Conservation (phyloP, 2,329 filamentous ascomycete genomes). For the Amauroascus niger region DNA sequence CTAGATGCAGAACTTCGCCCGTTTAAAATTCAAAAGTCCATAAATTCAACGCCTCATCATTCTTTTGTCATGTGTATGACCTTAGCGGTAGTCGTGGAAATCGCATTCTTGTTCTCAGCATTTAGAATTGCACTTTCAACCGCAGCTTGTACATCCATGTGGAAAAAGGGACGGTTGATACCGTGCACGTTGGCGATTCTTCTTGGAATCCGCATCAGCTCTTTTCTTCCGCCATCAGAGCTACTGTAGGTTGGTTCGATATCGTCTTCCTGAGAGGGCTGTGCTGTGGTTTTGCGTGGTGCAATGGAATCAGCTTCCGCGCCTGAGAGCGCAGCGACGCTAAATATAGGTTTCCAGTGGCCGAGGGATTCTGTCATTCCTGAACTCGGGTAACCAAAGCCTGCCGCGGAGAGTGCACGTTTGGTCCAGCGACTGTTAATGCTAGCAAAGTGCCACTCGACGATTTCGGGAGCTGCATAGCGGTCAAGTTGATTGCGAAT, state of each 20-base stretch:
- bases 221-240: not conserved
- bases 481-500: constrained; percentile 46
- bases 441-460: constrained; percentile 42
- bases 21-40: not conserved
- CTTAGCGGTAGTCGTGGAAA: not conserved
- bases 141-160: constrained; percentile 13
- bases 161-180: constrained; percentile 15
- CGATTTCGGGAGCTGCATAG: constrained; percentile 35
- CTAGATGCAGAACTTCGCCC: not conserved
- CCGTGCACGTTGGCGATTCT: constrained; percentile 12
- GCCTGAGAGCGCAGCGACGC: constrained; percentile 11
- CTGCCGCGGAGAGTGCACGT: constrained; percentile 46
- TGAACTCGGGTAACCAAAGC: constrained; percentile 40
- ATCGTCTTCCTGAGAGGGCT: not conserved
- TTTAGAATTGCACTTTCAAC: constrained; percentile 15
- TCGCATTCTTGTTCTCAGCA: constrained; percentile 7
- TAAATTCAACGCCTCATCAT: not conserved
- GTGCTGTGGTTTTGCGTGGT: not conserved
- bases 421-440: constrained; percentile 49
- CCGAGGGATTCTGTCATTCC: constrained; percentile 10
- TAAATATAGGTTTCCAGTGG: constrained; percentile 16
- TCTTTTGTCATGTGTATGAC: not conserved
- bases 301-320: not conserved
- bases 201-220: constrained; percentile 3
- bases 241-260: not conserved